A percentile compares a stretch with the other conserved stretches of the same genome.
Conservation (phyloP, 2,329 filamentous ascomycete species). For the Macrophomina phaseolina region DNA sequence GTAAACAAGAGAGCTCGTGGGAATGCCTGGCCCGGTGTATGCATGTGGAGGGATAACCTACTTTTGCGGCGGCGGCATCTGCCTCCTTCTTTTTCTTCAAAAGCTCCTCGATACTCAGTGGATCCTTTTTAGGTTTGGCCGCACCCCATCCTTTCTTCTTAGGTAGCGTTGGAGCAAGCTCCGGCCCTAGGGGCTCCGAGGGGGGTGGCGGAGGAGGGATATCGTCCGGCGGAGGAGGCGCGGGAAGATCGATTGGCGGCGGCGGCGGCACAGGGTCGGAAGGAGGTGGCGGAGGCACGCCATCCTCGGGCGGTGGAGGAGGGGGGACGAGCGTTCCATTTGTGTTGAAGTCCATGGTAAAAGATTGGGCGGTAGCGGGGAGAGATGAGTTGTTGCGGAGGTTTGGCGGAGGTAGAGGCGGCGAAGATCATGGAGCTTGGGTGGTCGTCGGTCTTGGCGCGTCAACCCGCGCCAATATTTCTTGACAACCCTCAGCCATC, state of each 20-base stretch:
- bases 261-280: slow-evolving; percentile 53
- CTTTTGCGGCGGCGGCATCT: slow-evolving; percentile 81
- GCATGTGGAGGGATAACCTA: slow-evolving; percentile 38
- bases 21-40: not conserved
- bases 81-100: slow-evolving; percentile 84
- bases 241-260: slow-evolving; percentile 32
- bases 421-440: slow-evolving; percentile 19
- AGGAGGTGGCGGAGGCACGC: slow-evolving; percentile 45
- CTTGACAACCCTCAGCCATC: not conserved
- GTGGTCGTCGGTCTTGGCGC: slow-evolving; percentile 18
- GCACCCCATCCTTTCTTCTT: slow-evolving; percentile 63
- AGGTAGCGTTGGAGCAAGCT: slow-evolving; percentile 44
- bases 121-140: slow-evolving; percentile 48
- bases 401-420: slow-evolving; percentile 14
- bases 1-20: slow-evolving; percentile 28
- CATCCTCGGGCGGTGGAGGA: slow-evolving; percentile 26
- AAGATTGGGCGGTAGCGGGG: not conserved
- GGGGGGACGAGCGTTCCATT: slow-evolving; percentile 25
- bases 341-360: slow-evolving; percentile 7
- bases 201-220: slow-evolving; percentile 31
- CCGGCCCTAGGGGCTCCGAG: slow-evolving; percentile 32
- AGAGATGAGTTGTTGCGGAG: slow-evolving; percentile 8
- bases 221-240: slow-evolving; percentile 29
- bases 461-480: slow-evolving; percentile 6
- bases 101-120: slow-evolving; percentile 84